Conservation (phyloP, 1,284 basidiomycete genomes). For the Leccinum subrobustum region DNA sequence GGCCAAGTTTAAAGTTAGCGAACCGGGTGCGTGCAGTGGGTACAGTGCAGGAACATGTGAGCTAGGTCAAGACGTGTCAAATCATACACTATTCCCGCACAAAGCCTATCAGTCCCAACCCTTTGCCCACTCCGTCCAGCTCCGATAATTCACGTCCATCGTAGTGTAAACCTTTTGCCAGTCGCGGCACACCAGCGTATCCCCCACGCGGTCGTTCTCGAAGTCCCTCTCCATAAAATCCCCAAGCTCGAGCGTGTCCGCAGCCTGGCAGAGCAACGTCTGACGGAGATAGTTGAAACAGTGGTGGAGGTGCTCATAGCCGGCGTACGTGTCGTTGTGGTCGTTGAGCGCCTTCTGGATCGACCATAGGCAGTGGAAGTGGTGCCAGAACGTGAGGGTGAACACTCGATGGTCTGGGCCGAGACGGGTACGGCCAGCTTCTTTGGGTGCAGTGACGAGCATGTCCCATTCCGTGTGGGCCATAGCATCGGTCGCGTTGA, state of each 20-base stretch:
- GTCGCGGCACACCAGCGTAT: slow-evolving; percentile 32
- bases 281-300: slow-evolving; percentile 37
- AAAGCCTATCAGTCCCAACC: slow-evolving; percentile 8
- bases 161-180: slow-evolving; percentile 26
- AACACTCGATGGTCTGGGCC: slow-evolving; percentile 15
- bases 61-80: not conserved
- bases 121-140: slow-evolving; percentile 11
- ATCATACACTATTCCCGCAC: not conserved
- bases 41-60: not conserved
- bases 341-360: slow-evolving; percentile 14
- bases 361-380: slow-evolving; percentile 15
- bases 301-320: slow-evolving; percentile 27
- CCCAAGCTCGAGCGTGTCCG: slow-evolving; percentile 31
- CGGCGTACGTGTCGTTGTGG: slow-evolving; percentile 9
- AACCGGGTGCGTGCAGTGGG: not conserved
- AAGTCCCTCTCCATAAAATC: slow-evolving; percentile 30
- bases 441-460: slow-evolving; percentile 10
- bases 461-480: slow-evolving; percentile 9
- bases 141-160: slow-evolving; percentile 13
- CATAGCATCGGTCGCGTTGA: slow-evolving; percentile 11
- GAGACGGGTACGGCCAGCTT: slow-evolving; percentile 12
- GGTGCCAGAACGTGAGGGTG: slow-evolving; percentile 10
- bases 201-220: slow-evolving; percentile 16
- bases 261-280: slow-evolving; percentile 31
- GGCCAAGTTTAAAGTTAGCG: not conserved